phyloP scores from a whole-genome alignment of 83 land plant species.

The Thuja plicata region DNA sequence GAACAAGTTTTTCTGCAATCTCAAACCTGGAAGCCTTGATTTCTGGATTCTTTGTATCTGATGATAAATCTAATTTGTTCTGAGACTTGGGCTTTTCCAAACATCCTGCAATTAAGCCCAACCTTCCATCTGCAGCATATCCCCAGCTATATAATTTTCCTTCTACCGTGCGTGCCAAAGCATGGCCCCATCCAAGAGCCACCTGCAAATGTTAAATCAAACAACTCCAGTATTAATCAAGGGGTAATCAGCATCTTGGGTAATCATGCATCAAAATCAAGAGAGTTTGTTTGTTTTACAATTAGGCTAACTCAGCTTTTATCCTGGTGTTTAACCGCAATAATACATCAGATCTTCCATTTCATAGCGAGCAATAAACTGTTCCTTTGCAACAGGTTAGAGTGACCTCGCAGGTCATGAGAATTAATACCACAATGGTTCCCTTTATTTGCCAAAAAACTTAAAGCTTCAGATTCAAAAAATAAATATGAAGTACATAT shows the following conservation, averaged over 20 bases:
- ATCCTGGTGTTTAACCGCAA: neutral
- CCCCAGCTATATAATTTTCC: conserved; percentile 94
- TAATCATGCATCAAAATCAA: neutral
- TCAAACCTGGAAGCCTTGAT: conserved; percentile 21
- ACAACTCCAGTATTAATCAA: neutral
- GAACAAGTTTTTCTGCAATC: conserved; percentile 48
- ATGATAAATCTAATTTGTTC: neutral
- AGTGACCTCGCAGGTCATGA: neutral
- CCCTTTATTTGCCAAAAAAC: neutral
- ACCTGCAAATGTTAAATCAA: conserved; percentile 45
- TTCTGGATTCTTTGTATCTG: neutral
- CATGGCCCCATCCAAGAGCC: conserved; percentile 97
- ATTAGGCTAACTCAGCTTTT: neutral
- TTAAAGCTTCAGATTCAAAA: neutral
- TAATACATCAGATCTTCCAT: neutral
- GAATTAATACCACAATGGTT: neutral
- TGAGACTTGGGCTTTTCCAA: conserved; percentile 13
- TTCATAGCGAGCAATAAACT: neutral
- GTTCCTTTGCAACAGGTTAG: neutral
- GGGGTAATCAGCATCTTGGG: neutral
- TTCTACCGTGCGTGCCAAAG: conserved; percentile 71
- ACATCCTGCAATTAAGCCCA: conserved; percentile 58
- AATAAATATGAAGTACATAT: neutral
- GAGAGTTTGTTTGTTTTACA: neutral
- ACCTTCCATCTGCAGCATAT: conserved; percentile 75